Evolutionary conservation across 352 stramenopile genomes (phyloP).

Genomic region (Phytophthora lateralis): DNA sequence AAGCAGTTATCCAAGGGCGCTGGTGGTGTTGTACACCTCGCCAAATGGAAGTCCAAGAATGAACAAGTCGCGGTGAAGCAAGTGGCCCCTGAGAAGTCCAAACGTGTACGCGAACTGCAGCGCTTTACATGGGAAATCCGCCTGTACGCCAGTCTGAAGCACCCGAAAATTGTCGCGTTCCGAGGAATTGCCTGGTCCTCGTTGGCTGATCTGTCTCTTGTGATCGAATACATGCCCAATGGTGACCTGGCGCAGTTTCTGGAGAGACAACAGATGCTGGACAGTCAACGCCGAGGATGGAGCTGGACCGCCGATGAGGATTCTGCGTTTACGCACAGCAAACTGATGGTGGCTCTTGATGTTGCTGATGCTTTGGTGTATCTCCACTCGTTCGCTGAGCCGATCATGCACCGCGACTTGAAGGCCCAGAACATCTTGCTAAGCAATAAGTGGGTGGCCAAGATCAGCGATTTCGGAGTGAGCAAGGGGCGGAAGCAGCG

Average conservation of each 20-base stretch:
- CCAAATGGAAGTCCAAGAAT: slow-evolving; percentile 29
- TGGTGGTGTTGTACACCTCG: slow-evolving; percentile 58
- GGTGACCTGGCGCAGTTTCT: slow-evolving; percentile 46
- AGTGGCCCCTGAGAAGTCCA: slow-evolving; percentile 50
- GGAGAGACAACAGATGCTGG: slow-evolving; percentile 30
- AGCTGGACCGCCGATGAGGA: slow-evolving; percentile 34
- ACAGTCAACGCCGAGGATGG: slow-evolving; percentile 39
- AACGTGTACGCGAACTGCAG: slow-evolving; percentile 41
- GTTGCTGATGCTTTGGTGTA: slow-evolving; percentile 48
- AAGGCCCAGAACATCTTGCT: slow-evolving; percentile 68
- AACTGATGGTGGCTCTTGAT: slow-evolving; percentile 41
- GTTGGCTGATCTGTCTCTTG: slow-evolving; percentile 48
- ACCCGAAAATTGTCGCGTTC: slow-evolving; percentile 57
- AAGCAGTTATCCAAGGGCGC: slow-evolving; percentile 56
- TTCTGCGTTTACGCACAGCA: slow-evolving; percentile 33
- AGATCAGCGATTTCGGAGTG: slow-evolving; percentile 67
- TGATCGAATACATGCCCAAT: slow-evolving; percentile 55
- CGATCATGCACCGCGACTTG: slow-evolving; percentile 62
- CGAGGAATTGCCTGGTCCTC: slow-evolving; percentile 53
- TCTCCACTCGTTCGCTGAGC: slow-evolving; percentile 44
- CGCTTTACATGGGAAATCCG: slow-evolving; percentile 62
- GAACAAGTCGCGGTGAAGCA: slow-evolving; percentile 61
- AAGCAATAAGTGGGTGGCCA: slow-evolving; percentile 50
- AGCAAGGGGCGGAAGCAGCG: slow-evolving; percentile 40
- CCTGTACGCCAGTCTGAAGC: slow-evolving; percentile 49